These are phyloP conservation scores for Rhexocercosporidium sp. DNA, from an alignment of 2,329 filamentous ascomycete species.

Conservation along the genomic window DNA sequence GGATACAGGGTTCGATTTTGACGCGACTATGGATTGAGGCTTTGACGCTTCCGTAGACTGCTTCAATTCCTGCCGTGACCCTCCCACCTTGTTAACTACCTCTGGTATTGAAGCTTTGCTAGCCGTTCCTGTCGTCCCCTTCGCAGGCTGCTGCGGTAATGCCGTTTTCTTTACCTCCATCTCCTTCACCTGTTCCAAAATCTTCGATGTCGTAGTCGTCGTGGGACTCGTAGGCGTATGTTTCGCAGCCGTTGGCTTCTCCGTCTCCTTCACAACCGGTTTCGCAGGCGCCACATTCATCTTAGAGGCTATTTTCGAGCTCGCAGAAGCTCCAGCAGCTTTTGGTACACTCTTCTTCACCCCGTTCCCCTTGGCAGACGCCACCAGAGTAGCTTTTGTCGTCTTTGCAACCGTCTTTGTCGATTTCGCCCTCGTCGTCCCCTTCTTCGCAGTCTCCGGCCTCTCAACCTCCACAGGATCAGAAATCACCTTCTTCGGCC, in stretches of 20 bases:
- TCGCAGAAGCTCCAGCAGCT: constrained; percentile 7
- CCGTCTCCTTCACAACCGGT: not conserved
- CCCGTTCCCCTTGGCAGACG: constrained; percentile 21
- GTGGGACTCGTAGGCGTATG: not conserved
- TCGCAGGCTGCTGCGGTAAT: not conserved
- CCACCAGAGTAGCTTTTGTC: constrained; percentile 22
- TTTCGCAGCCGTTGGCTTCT: constrained; percentile 4
- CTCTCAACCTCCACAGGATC: constrained; percentile 32
- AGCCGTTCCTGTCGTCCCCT: not conserved
- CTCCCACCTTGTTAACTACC: not conserved
- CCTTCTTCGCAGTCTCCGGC: constrained; percentile 22
- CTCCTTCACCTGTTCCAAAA: constrained; percentile 12
- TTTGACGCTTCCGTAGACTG: not conserved
- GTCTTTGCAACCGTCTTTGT: constrained; percentile 31
- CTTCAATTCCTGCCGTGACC: not conserved
- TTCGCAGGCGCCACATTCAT: not conserved
- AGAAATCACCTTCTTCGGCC: constrained; percentile 39
- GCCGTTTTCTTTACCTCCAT: not conserved
- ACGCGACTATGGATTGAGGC: not conserved
- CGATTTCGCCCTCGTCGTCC: constrained; percentile 35
- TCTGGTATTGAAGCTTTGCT: not conserved
- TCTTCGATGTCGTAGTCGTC: constrained; percentile 1
- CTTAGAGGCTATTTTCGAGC: not conserved
- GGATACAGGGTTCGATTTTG: not conserved
- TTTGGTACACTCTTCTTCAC: constrained; percentile 19